Base-by-base conservation (phyloP, 1,139 yeast genomes). In the Yamadazyma jaroonii region DNA sequence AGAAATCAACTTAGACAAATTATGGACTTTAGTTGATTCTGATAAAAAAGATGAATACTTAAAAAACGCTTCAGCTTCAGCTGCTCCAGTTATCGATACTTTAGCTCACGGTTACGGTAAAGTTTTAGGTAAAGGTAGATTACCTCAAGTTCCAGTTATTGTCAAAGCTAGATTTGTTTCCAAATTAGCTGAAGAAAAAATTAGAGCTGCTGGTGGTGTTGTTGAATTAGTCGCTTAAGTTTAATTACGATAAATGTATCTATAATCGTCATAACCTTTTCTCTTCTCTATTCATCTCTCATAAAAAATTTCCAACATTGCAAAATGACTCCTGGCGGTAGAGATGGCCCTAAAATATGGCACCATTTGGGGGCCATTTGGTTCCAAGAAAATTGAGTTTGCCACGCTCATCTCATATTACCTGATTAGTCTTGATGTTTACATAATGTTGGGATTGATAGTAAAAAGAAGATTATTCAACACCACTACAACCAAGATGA, bases 121-220 rank as follows among this genome's bases (percentile, higher is more conserved):
- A 83, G 96, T 94, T 66, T 88, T 94, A 68, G 99, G 97, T 77
- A 92, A 92, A 84, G 99, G 99, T 75, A 81, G 86, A 75, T 79
- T 94, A 64, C 99, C 99, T 74, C 67, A 85, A 61, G 97, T 89
- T 61, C 98, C 99, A 68, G 95, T 94, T 74, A 89, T 94, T 64
- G 98, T 94, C 72, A 90, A 87, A 81, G 97, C 98, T 62, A 90
- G 99, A 84, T 92, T 84, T 71, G 98, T 94, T 62, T 89, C 97
- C 62, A 85, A 89, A 79, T 84, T 89, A 71, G 99, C 99, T 71
- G 99, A 94, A 84, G 90, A 92, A 81, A 94, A 92, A 84, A 94
- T 94, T 81, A 88, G 86, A 84, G 97, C 95, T 70, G 99, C 84
- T 68, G 99, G 99, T 80, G 99, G 99, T 85, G 98, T 85, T 69